phyloP scores from a whole-genome alignment of 176 grass and related monocot species.

The Raddia guianensis region DNA sequence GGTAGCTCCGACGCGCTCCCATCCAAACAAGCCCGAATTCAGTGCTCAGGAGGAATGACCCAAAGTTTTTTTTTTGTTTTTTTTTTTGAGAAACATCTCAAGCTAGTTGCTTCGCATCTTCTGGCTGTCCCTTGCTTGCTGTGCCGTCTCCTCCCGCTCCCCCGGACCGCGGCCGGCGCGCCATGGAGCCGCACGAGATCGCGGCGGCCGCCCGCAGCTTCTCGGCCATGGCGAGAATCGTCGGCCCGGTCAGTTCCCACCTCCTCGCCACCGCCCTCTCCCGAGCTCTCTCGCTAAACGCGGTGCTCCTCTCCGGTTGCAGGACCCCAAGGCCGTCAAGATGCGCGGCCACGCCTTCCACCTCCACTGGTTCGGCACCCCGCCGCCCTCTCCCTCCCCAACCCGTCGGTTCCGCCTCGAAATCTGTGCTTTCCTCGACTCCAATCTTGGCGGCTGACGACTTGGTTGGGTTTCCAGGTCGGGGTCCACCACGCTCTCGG shows the following conservation, averaged over 20 bases:
- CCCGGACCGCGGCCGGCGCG: neutral
- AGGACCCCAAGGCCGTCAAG: conserved; percentile 97
- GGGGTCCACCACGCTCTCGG: conserved; percentile 81
- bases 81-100: too few species aligned
- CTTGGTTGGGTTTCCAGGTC: conserved; percentile 58
- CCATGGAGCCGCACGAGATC: conserved; percentile 64
- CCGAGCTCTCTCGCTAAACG: conserved; percentile 29
- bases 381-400: neutral
- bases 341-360: conserved; percentile 91
- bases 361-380: conserved; percentile 60
- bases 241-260: conserved; percentile 69
- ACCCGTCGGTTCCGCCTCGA: neutral
- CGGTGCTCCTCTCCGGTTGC: conserved; percentile 4
- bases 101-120: neutral
- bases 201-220: conserved; percentile 65
- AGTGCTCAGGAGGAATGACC: too few species aligned
- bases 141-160: neutral
- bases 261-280: neutral
- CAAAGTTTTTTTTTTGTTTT: too few species aligned
- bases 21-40: too few species aligned
- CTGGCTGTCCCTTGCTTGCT: neutral
- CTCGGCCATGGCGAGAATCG: conserved; percentile 67
- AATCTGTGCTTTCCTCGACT: conserved; percentile 22
- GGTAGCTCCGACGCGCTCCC: too few species aligned
- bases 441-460: neutral